A percentile compares a stretch with the other conserved stretches of the same genome.
phyloP scores from a whole-genome alignment of 768 basidiomycete species.

The Leccinum variicolor region DNA sequence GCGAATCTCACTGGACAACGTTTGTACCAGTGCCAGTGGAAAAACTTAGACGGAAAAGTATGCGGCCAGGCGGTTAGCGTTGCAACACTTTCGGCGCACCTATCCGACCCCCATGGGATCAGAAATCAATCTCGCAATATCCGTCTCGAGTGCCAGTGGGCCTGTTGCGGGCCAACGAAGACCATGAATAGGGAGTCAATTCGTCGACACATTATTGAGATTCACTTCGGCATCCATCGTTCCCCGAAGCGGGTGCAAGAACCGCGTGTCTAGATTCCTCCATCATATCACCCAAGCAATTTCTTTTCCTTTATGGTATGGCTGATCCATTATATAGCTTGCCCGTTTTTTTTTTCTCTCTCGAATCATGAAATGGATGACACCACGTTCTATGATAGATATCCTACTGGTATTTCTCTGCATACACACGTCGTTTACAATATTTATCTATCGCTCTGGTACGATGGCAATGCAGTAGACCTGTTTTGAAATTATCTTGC shows the following conservation, averaged over 20 bases:
- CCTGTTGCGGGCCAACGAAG: constrained; percentile 1
- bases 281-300: too few species aligned
- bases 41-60: not conserved
- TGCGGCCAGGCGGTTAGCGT: constrained; percentile 1
- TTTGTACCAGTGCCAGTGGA: constrained; percentile 6
- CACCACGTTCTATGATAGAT: not conserved
- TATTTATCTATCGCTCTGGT: not conserved
- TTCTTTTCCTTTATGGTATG: too few species aligned
- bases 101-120: constrained; percentile 13
- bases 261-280: not conserved
- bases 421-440: too few species aligned
- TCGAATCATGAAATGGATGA: not conserved
- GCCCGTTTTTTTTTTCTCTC: too few species aligned
- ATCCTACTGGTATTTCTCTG: not conserved
- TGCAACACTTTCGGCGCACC: constrained; percentile 7
- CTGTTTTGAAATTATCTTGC: not conserved
- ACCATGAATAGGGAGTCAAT: constrained; percentile 21
- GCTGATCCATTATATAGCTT: too few species aligned
- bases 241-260: not conserved
- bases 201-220: constrained; percentile 14
- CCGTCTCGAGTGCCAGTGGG: constrained; percentile 9
- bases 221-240: constrained; percentile 12
- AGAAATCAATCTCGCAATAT: not conserved
- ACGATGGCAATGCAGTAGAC: not conserved
- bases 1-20: not conserved